Evolutionary conservation across 495 filamentous ascomycete species (phyloP).

Genomic region (Melanomma pulvis-pyrius): DNA sequence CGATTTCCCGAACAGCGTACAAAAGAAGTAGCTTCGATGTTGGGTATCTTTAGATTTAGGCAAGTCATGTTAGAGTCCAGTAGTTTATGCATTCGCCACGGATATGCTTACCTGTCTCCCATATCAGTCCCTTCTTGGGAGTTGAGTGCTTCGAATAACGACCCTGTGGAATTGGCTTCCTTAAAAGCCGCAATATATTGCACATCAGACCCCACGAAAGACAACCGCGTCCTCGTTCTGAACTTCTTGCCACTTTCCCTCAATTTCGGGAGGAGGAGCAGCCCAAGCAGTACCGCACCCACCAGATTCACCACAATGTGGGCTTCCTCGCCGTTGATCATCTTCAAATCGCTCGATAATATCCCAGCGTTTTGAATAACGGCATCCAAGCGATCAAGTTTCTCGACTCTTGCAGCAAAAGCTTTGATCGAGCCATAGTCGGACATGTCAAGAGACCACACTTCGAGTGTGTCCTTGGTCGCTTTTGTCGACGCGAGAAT

Average conservation of each 20-base stretch:
- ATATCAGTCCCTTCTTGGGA: conserved; percentile 35
- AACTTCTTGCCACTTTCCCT: conserved; percentile 38
- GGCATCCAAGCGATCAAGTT: conserved; percentile 48
- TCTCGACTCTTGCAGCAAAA: conserved; percentile 52
- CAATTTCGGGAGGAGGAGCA: conserved; percentile 49
- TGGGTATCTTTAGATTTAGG: conserved; percentile 23
- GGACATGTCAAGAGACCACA: conserved; percentile 60
- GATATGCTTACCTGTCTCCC: conserved; percentile 29
- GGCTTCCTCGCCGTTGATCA: conserved; percentile 50
- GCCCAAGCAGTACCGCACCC: conserved; percentile 52
- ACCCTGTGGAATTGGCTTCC: conserved; percentile 24
- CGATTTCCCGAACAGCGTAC: conserved; percentile 40
- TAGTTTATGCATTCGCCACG: neutral
- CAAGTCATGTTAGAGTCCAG: neutral
- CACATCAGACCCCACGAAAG: conserved; percentile 41
- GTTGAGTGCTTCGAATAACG: conserved; percentile 40
- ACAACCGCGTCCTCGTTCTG: conserved; percentile 32
- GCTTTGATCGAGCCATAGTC: conserved; percentile 54
- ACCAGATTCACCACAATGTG: conserved; percentile 58
- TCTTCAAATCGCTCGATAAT: conserved; percentile 37
- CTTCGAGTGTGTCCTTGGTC: conserved; percentile 48
- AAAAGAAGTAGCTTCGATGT: conserved; percentile 44
- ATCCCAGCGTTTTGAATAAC: conserved; percentile 54
- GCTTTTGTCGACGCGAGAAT: conserved; percentile 51
- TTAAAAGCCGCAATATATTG: conserved; percentile 38